Evolutionary conservation across 306 rosid species (phyloP).

Genomic region (Medicago arabica): DNA sequence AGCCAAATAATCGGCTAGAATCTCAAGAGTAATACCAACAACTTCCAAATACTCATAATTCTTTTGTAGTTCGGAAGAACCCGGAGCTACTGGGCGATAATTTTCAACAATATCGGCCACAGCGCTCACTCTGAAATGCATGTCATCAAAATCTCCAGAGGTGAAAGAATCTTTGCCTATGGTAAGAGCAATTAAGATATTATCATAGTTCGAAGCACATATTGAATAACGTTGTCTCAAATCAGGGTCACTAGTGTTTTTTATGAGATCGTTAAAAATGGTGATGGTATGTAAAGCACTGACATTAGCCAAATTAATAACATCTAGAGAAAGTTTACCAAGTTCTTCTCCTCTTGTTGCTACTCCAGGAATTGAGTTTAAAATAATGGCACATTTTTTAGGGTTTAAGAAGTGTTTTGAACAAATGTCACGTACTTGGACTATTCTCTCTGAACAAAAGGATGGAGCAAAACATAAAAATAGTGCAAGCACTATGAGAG

Average conservation of each 20-base stretch:
- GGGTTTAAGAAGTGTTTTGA: slow-evolving; percentile 26
- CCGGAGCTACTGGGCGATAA: not conserved
- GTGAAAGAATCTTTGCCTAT: not conserved
- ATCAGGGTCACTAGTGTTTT: not conserved
- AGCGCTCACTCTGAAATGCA: not conserved
- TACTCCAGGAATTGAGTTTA: slow-evolving; percentile 25
- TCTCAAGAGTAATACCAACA: not conserved
- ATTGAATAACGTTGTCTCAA: not conserved
- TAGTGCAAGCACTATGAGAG: not conserved
- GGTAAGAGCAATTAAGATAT: not conserved
- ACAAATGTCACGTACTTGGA: slow-evolving; percentile 26
- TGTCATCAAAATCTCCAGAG: not conserved
- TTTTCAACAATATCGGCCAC: no score
- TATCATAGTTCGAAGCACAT: not conserved
- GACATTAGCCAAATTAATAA: slow-evolving; percentile 3
- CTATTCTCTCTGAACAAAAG: not conserved
- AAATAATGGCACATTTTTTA: not conserved
- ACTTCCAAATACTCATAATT: slow-evolving; percentile 29
- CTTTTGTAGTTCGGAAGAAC: not conserved
- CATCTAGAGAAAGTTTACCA: not conserved
- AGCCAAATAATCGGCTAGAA: slow-evolving; percentile 10
- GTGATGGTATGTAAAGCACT: slow-evolving; percentile 18
- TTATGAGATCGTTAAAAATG: not conserved
- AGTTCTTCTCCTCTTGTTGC: not conserved
- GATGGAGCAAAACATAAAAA: slow-evolving; percentile 8